A percentile compares a stretch with the other conserved stretches of the same genome.
phyloP scores from a whole-genome alignment of 441 rosid genomes.

The Gossypium aridum region DNA sequence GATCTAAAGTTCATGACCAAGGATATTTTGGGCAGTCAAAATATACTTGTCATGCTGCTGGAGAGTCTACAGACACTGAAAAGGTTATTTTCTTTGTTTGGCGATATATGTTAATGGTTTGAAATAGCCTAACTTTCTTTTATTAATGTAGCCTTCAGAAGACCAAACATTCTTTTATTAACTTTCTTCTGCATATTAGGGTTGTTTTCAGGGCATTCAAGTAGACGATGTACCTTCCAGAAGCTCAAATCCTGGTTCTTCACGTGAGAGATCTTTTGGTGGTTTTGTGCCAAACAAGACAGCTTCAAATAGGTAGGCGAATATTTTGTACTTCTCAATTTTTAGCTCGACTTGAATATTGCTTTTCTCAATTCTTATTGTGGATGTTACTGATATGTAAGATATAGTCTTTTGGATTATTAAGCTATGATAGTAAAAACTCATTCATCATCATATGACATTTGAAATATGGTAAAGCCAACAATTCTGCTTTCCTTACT shows the following conservation, averaged over 20 bases:
- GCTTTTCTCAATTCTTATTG: background rate
- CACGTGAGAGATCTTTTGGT: constrained; percentile 38
- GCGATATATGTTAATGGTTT: background rate
- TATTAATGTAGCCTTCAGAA: background rate
- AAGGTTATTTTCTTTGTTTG: constrained; percentile 33
- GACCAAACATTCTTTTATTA: background rate
- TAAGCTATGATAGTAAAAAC: background rate
- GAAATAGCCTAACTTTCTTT: background rate
- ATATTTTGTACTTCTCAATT: background rate
- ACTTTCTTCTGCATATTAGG: constrained; percentile 21
- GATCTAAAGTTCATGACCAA: constrained; percentile 29
- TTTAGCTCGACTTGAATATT: background rate
- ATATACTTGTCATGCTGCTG: constrained; percentile 32
- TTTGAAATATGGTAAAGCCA: background rate
- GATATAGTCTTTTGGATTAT: background rate
- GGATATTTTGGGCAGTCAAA: constrained; percentile 39
- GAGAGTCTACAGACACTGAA: constrained; percentile 31
- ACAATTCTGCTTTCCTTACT: background rate
- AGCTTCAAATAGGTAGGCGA: constrained; percentile 47
- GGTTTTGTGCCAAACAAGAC: constrained; percentile 31
- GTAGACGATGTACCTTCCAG: constrained; percentile 32
- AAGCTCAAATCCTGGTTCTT: constrained; percentile 31
- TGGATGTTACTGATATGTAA: background rate
- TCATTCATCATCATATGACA: background rate
- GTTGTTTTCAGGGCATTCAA: constrained; percentile 28